Base-by-base conservation (phyloP, 805 yeast species). In the Komagataella kurtzmanii region DNA sequence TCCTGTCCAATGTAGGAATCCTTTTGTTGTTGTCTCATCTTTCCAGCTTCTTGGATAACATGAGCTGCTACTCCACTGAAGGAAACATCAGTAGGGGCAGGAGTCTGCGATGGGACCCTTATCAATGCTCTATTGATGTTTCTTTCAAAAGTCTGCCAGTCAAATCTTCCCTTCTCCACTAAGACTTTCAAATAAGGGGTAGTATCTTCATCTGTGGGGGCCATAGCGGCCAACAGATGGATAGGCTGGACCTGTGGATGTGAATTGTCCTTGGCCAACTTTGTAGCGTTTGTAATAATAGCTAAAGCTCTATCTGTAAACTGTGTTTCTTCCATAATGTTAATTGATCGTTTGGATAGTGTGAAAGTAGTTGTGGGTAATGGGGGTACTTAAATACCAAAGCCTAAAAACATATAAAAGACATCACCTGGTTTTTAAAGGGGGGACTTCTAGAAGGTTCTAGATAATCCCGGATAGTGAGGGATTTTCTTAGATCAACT, bases 1-100 rank as follows among this genome's bases (percentile, higher is more conserved):
- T 93, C 99, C 70, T 91, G 98, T 1, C 96, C 98, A 52, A 93
- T 77, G 62, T 79, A 93, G 17, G 83, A 74, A 67, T 93, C 99
- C 66, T 91, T 91, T 65, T 91, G 99, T 60, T 85, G 85, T 50
- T 80, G 73, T 67, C 86, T 85, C 60, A 88, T 79, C 63, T 88
- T 85, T 49, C 75, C 74, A 14, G 98, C 95, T 44, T 77, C 79
- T 56, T 77, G 77, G 48, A 93, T 65, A 18, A 93, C 79, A 63
- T 80, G 83, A 18, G 87, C 88, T 40, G 89, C 74, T n/a, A 88
- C 77, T 46, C 83, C 79, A 52, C 88, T 77, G 56, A 95, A 84
- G 21, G 83, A 71, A 2, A 89, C 75, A 56, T 88, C 90, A 12
- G 80, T 75, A 17, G 97, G 97, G 2, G 97, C 84, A 2, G 99